Evolutionary conservation across 768 basidiomycete genomes (phyloP).

Genomic region (Trametes meyenii): DNA sequence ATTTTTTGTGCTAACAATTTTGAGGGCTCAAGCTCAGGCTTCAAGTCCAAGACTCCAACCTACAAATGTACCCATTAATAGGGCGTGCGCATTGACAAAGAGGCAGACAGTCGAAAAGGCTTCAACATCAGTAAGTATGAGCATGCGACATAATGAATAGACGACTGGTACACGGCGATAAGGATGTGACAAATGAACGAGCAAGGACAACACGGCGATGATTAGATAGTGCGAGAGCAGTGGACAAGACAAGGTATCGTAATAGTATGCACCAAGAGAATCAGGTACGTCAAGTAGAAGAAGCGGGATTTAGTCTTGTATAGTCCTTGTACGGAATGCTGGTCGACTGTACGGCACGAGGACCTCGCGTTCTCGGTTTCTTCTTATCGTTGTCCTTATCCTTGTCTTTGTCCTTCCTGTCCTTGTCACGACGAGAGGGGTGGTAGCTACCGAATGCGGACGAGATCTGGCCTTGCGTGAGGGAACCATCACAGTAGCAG

Average conservation of each 20-base stretch:
- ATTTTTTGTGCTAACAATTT: no score
- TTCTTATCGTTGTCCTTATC: slow-evolving; percentile 3
- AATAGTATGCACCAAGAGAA: background rate
- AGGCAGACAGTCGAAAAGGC: background rate
- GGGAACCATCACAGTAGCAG: slow-evolving; percentile 27
- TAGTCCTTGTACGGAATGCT: slow-evolving; percentile 27
- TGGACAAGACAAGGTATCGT: no score
- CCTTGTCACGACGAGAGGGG: slow-evolving; percentile 6
- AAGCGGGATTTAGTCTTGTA: slow-evolving; percentile 19
- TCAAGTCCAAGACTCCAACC: background rate
- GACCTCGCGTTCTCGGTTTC: background rate
- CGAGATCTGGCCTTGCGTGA: slow-evolving; percentile 28
- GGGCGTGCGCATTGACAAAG: no score
- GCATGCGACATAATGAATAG: no score
- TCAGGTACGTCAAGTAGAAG: background rate
- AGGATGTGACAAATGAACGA: no score
- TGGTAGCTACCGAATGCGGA: slow-evolving; percentile 8
- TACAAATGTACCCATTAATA: no score
- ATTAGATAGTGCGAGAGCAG: no score
- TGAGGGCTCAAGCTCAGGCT: no score
- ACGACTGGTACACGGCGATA: no score
- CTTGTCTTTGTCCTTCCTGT: slow-evolving; percentile 12
- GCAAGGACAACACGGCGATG: background rate
- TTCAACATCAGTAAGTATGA: no score
- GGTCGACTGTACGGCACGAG: background rate